A percentile compares a stretch with the other conserved stretches of the same genome.
Conservation (phyloP, 2,329 filamentous ascomycete species). For the Lachnellula hyalina region DNA sequence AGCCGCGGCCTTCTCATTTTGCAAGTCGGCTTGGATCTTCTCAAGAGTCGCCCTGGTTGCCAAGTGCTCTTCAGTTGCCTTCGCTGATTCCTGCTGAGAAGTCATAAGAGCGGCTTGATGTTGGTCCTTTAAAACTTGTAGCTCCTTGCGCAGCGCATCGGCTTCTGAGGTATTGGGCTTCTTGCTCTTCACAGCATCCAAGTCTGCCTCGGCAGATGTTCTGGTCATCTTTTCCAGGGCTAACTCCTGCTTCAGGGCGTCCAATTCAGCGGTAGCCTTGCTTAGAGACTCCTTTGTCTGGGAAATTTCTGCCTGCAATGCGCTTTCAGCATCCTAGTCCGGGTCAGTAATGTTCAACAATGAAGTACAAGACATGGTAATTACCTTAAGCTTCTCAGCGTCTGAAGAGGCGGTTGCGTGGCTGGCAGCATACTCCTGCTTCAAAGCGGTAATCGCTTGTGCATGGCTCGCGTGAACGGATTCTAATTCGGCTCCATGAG, state of each 20-base stretch:
- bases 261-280: conserved; percentile 23
- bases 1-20: conserved; percentile 46
- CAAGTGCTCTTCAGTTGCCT: conserved; percentile 37
- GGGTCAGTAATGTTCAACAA: conserved; percentile 28
- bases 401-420: conserved; percentile 15
- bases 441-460: conserved; percentile 36
- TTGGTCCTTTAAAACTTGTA: conserved; percentile 43
- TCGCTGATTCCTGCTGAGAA: conserved; percentile 31
- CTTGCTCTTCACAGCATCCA: conserved; percentile 53
- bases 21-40: conserved; percentile 47
- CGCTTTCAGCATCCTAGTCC: conserved; percentile 35
- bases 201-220: conserved; percentile 38
- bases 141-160: conserved; percentile 47
- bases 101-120: conserved; percentile 39
- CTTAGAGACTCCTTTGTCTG: conserved; percentile 36
- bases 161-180: conserved; percentile 52
- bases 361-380: too few species aligned
- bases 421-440: conserved; percentile 43
- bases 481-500: conserved; percentile 46
- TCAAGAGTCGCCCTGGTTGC: conserved; percentile 33
- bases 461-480: conserved; percentile 50
- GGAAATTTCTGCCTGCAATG: conserved; percentile 41
- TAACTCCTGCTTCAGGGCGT: conserved; percentile 4
- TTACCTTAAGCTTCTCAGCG: conserved; percentile 23
- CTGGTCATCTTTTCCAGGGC: background rate